Evolutionary conservation across 805 yeast species (phyloP).

Genomic region (Saturnispora saitoi): DNA sequence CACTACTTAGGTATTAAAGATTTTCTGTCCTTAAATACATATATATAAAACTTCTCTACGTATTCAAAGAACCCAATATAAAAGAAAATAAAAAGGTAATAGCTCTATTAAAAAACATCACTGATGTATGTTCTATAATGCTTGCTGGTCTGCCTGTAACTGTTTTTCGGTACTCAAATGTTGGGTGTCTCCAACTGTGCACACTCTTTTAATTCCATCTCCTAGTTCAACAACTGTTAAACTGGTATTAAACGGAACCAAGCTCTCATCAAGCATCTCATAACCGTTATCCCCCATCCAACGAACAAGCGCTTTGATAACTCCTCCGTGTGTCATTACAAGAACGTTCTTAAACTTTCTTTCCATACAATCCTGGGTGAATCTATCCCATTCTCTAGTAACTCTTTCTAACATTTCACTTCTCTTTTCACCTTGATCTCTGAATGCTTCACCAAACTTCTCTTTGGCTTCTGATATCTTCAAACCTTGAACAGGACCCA

Average conservation of each 20-base stretch:
- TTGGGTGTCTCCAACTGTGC: constrained; percentile 53
- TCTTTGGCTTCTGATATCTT: constrained; percentile 52
- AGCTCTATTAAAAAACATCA: neutral
- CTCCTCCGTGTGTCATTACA: constrained; percentile 76
- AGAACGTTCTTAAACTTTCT: constrained; percentile 41
- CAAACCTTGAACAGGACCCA: constrained; percentile 81
- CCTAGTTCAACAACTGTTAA: constrained; percentile 56
- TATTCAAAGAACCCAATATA: too few species aligned
- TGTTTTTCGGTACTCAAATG: constrained; percentile 44
- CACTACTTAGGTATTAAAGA: neutral
- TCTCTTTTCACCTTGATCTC: constrained; percentile 57
- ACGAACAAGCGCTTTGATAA: constrained; percentile 51
- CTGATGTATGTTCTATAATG: neutral
- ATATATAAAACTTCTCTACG: too few species aligned
- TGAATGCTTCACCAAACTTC: constrained; percentile 48
- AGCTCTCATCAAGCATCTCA: constrained; percentile 31
- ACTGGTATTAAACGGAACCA: constrained; percentile 64
- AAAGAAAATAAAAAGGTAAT: neutral
- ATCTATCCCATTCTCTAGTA: constrained; percentile 33
- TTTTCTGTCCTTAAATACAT: neutral
- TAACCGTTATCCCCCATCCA: constrained; percentile 36
- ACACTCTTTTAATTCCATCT: constrained; percentile 35
- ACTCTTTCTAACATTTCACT: constrained; percentile 42
- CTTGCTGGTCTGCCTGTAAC: constrained; percentile 3
- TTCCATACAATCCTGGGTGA: constrained; percentile 9